phyloP scores from a whole-genome alignment of 2,329 filamentous ascomycete genomes.

The Stenocarpella maydis region DNA sequence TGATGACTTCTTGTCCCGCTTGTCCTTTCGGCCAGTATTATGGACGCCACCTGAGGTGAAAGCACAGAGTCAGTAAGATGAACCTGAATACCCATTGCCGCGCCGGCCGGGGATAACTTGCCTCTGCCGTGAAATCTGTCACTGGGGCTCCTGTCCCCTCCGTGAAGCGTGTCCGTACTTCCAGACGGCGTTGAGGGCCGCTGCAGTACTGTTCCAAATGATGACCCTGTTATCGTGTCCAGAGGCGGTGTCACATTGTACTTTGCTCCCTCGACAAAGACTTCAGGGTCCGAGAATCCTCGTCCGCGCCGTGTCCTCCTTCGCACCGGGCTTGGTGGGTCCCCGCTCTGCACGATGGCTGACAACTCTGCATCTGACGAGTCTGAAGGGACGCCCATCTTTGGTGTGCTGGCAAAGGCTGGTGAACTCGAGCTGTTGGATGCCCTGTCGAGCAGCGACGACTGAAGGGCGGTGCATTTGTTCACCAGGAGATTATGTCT shows the following conservation, averaged over 20 bases:
- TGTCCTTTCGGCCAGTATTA: constrained; percentile 57
- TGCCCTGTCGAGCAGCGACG: constrained; percentile 57
- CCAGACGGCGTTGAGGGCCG: constrained; percentile 50
- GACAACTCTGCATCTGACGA: constrained; percentile 47
- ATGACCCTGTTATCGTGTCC: constrained; percentile 39
- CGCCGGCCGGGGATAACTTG: constrained; percentile 43
- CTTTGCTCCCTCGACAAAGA: constrained; percentile 47
- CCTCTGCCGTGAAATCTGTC: constrained; percentile 56
- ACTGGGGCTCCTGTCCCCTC: constrained; percentile 45
- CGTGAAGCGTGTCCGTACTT: constrained; percentile 33
- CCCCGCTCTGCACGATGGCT: constrained; percentile 44
- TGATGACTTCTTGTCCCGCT: constrained; percentile 52
- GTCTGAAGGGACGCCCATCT: constrained; percentile 37
- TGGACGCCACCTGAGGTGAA: constrained; percentile 50
- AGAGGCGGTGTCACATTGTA: constrained; percentile 55
- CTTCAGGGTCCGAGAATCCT: constrained; percentile 55
- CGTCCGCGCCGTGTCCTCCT: constrained; percentile 48
- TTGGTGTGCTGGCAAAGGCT: constrained; percentile 26
- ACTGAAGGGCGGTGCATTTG: constrained; percentile 62
- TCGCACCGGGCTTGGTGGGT: constrained; percentile 46
- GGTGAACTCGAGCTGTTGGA: constrained; percentile 41
- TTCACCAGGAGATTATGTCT: constrained; percentile 58
- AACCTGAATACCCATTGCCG: constrained; percentile 52
- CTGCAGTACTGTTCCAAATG: constrained; percentile 40
- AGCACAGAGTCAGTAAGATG: neutral